Percentiles rank a stretch among this genome's conserved stretches.
These are phyloP conservation scores for Ascochyta pisi DNA, from an alignment of 2,329 filamentous ascomycete genomes.

Conservation along the genomic window DNA sequence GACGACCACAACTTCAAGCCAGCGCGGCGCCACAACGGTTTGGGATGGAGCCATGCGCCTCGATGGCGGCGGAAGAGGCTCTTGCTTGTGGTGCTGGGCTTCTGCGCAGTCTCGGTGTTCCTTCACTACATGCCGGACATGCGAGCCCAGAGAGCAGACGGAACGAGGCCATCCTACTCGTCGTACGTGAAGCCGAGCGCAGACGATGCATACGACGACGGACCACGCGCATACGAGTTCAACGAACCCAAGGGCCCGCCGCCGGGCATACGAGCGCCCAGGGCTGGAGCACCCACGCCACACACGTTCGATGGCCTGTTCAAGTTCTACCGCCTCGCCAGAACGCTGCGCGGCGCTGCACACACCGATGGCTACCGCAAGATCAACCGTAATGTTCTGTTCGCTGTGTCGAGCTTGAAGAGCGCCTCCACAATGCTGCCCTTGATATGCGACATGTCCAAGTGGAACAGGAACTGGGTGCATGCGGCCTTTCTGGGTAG, in stretches of 20 bases:
- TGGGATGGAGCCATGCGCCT: constrained; percentile 35
- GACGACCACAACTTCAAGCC: constrained; percentile 61
- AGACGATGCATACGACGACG: constrained; percentile 4
- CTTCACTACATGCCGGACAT: constrained; percentile 51
- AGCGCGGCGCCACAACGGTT: constrained; percentile 43
- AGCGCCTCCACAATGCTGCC: constrained; percentile 78
- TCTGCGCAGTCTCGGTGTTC: constrained; percentile 67
- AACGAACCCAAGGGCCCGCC: constrained; percentile 39
- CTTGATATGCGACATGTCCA: constrained; percentile 85
- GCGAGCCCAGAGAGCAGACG: background rate
- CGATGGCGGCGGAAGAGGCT: constrained; percentile 60
- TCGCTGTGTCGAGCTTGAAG: constrained; percentile 75
- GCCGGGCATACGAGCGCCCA: constrained; percentile 28
- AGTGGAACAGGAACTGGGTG: constrained; percentile 72
- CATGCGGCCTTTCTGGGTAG: constrained; percentile 83
- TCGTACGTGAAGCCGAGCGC: background rate
- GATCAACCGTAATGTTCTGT: constrained; percentile 75
- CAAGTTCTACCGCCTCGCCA: constrained; percentile 69
- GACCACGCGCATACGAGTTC: constrained; percentile 17
- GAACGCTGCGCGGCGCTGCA: constrained; percentile 66
- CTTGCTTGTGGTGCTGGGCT: constrained; percentile 42
- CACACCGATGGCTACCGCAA: constrained; percentile 59
- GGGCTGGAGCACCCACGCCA: constrained; percentile 22
- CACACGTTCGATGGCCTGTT: constrained; percentile 71
- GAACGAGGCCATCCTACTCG: background rate